Conservation (phyloP, 1,139 yeast genomes). For the Pichia terricola region DNA sequence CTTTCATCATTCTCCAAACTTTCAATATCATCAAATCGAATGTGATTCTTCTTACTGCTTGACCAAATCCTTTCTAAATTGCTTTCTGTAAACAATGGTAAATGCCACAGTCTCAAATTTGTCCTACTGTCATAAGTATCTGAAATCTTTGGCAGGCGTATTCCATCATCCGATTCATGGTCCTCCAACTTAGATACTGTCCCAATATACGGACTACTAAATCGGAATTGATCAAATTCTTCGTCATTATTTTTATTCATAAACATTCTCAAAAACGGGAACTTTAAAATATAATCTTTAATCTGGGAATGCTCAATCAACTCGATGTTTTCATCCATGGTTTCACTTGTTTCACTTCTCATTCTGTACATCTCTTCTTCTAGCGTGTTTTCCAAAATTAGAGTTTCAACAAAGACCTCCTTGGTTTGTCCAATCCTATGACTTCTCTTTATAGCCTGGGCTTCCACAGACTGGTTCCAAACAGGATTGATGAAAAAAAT, state of each 20-base stretch:
- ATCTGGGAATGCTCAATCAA: slow-evolving; percentile 47
- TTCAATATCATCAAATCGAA: slow-evolving; percentile 5
- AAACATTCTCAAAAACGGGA: slow-evolving; percentile 34
- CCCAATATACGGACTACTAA: not conserved
- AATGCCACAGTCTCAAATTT: slow-evolving; percentile 28
- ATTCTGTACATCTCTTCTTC: slow-evolving; percentile 57
- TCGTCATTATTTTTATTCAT: slow-evolving; percentile 5
- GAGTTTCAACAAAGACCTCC: slow-evolving; percentile 55
- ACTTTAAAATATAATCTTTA: slow-evolving; percentile 44
- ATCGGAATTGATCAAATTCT: slow-evolving; percentile 5
- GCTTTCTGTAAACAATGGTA: slow-evolving; percentile 37
- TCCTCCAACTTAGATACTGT: not conserved
- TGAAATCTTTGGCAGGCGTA: slow-evolving; percentile 8
- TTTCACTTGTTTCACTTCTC: slow-evolving; percentile 13
- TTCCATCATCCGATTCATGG: slow-evolving; percentile 8
- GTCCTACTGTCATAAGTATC: slow-evolving; percentile 8
- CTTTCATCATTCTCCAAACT: slow-evolving; percentile 22
- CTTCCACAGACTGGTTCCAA: slow-evolving; percentile 61
- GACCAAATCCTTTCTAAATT: slow-evolving; percentile 30
- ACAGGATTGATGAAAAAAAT: slow-evolving; percentile 63
- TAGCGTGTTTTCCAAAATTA: slow-evolving; percentile 49
- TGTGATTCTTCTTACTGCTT: slow-evolving; percentile 16
- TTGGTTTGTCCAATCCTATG: slow-evolving; percentile 60
- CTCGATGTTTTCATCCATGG: slow-evolving; percentile 18
- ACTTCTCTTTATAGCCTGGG: slow-evolving; percentile 66